Conservation (phyloP, 139 green algal species). For the Mychonastes homosphaera region DNA sequence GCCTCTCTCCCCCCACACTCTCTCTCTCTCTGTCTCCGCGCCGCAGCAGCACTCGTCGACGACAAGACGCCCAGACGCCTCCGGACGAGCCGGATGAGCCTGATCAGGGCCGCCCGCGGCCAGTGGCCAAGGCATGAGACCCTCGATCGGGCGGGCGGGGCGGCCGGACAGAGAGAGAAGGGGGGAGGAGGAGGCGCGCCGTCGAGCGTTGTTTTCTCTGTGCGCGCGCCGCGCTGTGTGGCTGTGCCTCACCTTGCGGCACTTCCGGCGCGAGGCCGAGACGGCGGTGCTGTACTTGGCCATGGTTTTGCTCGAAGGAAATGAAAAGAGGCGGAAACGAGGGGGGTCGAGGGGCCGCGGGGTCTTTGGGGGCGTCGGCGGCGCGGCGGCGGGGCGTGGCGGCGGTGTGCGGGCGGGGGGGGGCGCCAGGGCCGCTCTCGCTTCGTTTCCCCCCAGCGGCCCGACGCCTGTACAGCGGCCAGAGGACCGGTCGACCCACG, state of each 20-base stretch:
- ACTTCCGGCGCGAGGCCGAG: constrained; percentile 78
- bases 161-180: too few species aligned
- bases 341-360: neutral
- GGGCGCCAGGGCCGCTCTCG: too few species aligned
- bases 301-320: constrained; percentile 33
- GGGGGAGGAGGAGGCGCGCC: too few species aligned
- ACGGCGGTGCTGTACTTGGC: constrained; percentile 75
- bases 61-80: neutral
- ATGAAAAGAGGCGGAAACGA: constrained; percentile 7
- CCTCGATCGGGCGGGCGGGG: neutral
- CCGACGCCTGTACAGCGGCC: too few species aligned
- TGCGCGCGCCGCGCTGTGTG: too few species aligned
- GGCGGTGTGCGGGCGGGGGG: too few species aligned
- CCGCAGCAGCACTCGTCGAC: neutral
- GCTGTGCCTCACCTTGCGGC: constrained; percentile 94
- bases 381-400: too few species aligned
- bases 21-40: neutral
- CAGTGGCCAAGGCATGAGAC: neutral
- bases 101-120: neutral
- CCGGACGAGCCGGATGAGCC: neutral
- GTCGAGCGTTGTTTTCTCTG: too few species aligned
- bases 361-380: neutral
- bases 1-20: neutral
- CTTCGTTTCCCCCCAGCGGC: too few species aligned
- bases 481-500: too few species aligned